Base-by-base conservation (phyloP, 306 rosid genomes). In the Prunus fruticosa region DNA sequence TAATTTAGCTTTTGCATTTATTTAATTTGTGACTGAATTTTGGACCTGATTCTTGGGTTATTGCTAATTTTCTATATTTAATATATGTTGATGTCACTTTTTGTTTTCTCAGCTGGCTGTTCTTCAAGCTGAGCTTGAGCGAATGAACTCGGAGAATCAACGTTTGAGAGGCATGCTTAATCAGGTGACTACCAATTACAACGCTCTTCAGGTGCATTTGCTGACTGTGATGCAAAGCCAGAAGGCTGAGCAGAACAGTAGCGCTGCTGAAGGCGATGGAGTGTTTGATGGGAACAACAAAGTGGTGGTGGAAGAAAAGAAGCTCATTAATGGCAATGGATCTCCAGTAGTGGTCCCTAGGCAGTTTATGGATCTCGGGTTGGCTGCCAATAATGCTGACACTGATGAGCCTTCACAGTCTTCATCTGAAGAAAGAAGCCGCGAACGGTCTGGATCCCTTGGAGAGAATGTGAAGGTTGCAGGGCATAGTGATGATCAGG, bases 331-430 rank as follows among this genome's bases (percentile, higher is more conserved):
- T 51, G 85, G 70, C 60, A 71, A 18, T 64, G 78, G 49, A 14
- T 80, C 75, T 11, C 30, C n/a, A 19, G 10, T 38, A 1, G 72
- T 86, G 43, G 90, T 84, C 58, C 93, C 96, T 1, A 81, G 95
- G 69, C 82, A 87, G 62, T 83, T 88, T 60, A 88, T 86, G 80
- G 96, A 92, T 88, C 95, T 92, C 30, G 91, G 90, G 4, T 66
- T 89, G 22, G 91, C 91, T 14, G 27, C 81, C 12, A 82, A 84
- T 50, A 82, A 84, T 69, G 82, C 57, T 13, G 82, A 76, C 0
- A 51, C 68, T 0, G 84, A 84, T 23, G 91, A 87, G 72, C 79
- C 76, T 5, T 81, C 91, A 12, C 69, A 63, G 45, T 86, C 91
- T 51, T 88, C 88, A 1, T 88, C 96, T 0, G 82, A 76, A 12